Conservation (phyloP, 1,139 yeast genomes). For the Debaryomyces subglobosus region DNA sequence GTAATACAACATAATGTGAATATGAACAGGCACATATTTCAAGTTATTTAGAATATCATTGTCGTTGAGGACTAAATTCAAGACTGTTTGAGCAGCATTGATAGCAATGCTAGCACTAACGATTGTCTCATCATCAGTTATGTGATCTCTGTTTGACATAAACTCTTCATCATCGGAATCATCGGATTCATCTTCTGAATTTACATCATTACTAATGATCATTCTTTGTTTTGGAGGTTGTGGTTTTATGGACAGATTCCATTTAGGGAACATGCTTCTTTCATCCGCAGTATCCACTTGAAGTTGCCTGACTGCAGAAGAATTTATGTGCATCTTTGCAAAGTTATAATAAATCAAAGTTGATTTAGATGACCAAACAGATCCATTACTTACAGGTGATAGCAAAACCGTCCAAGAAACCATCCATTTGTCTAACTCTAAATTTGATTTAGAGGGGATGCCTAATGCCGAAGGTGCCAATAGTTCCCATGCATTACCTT, state of each 20-base stretch:
- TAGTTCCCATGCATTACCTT: slow-evolving; percentile 65
- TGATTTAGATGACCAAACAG: slow-evolving; percentile 73
- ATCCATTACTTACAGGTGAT: slow-evolving; percentile 60
- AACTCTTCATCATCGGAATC: slow-evolving; percentile 35
- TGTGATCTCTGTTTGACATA: slow-evolving; percentile 40
- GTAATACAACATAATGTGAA: slow-evolving; percentile 70
- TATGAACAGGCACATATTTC: slow-evolving; percentile 69
- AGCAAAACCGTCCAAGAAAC: slow-evolving; percentile 75
- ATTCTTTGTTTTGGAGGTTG: slow-evolving; percentile 12
- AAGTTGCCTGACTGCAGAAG: slow-evolving; percentile 53
- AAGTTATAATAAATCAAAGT: slow-evolving; percentile 71
- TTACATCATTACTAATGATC: slow-evolving; percentile 24
- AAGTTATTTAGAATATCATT: slow-evolving; percentile 59
- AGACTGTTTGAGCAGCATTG: slow-evolving; percentile 65
- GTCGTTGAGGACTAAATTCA: slow-evolving; percentile 61
- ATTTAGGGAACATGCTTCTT: slow-evolving; percentile 41
- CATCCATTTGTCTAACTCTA: slow-evolving; percentile 78
- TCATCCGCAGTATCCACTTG: slow-evolving; percentile 35
- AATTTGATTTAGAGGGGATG: slow-evolving; percentile 65
- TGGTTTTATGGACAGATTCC: slow-evolving; percentile 22
- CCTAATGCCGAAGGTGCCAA: slow-evolving; percentile 65
- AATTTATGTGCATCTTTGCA: slow-evolving; percentile 75
- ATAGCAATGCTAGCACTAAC: slow-evolving; percentile 54
- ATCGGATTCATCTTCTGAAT: slow-evolving; percentile 29
- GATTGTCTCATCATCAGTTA: slow-evolving; percentile 37